phyloP scores from a whole-genome alignment of 306 rosid genomes.

The Vicia villosa region DNA sequence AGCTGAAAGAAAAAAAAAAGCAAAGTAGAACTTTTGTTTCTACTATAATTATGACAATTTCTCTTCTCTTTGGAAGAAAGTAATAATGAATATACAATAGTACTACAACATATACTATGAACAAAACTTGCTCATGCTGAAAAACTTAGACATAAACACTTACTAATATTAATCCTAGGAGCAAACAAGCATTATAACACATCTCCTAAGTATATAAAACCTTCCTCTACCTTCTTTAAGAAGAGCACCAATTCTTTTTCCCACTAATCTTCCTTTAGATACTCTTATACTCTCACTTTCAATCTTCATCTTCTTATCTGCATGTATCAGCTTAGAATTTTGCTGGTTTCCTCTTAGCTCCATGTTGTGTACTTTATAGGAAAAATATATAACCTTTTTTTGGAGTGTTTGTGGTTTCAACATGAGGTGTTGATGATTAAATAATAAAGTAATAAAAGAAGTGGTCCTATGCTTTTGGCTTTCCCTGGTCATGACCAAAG shows the following conservation, averaged over 20 bases:
- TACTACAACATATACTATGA: background rate
- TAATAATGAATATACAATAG: slow-evolving; percentile 17
- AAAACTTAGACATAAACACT: background rate
- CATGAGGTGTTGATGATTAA: slow-evolving; percentile 43
- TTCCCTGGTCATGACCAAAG: slow-evolving; percentile 43
- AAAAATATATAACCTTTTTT: slow-evolving; percentile 9
- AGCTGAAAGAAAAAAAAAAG: background rate
- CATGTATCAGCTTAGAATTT: slow-evolving; percentile 22
- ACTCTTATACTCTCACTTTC: slow-evolving; percentile 39
- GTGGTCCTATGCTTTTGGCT: slow-evolving; percentile 38
- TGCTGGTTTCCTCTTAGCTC: slow-evolving; percentile 28
- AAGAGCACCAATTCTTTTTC: slow-evolving; percentile 49
- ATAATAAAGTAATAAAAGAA: slow-evolving; percentile 13
- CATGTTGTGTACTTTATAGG: slow-evolving; percentile 31
- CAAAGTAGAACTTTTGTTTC: slow-evolving; percentile 3
- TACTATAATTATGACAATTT: slow-evolving; percentile 17
- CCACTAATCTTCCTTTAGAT: slow-evolving; percentile 47
- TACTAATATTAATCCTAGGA: slow-evolving; percentile 36
- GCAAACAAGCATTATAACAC: slow-evolving; percentile 51
- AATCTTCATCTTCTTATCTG: slow-evolving; percentile 39
- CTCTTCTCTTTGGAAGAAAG: slow-evolving; percentile 22
- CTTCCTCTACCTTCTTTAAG: slow-evolving; percentile 60
- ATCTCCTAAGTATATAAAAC: slow-evolving; percentile 59
- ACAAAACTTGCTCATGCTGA: background rate
- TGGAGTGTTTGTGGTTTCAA: slow-evolving; percentile 10